Percentiles rank a stretch among this genome's conserved stretches.
Conservation (phyloP, 306 rosid genomes). For the Fragaria ananassa region DNA sequence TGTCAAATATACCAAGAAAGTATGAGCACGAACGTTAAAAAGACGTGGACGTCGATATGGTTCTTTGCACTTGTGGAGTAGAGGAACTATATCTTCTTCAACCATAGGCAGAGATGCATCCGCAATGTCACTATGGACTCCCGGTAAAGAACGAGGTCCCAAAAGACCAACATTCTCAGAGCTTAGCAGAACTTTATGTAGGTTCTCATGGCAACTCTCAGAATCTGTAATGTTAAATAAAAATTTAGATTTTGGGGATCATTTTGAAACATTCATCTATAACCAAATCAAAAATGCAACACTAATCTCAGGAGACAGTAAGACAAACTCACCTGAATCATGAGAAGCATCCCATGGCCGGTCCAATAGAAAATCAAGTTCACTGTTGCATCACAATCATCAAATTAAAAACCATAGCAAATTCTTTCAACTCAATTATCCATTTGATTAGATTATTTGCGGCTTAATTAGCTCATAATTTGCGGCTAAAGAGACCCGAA, state of each 20-base stretch:
- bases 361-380: no score
- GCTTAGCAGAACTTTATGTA: not conserved
- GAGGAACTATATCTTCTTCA: slow-evolving; percentile 16
- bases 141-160: not conserved
- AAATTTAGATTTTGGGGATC: not conserved
- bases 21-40: slow-evolving; percentile 2
- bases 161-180: slow-evolving; percentile 14
- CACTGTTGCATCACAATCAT: no score
- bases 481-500: slow-evolving; percentile 23
- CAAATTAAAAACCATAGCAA: no score
- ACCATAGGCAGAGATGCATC: slow-evolving; percentile 5
- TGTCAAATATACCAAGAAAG: slow-evolving; percentile 3
- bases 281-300: not conserved
- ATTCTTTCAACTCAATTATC: no score
- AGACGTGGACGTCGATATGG: slow-evolving; percentile 50
- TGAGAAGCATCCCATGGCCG: not conserved
- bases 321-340: slow-evolving; percentile 23
- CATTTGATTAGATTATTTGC: no score
- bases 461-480: no score
- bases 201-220: slow-evolving; percentile 6
- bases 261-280: not conserved
- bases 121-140: not conserved
- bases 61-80: slow-evolving; percentile 37
- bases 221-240: slow-evolving; percentile 14
- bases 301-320: not conserved